Evolutionary conservation across 1,284 basidiomycete genomes (phyloP).

Genomic region (Ustilago curta): DNA sequence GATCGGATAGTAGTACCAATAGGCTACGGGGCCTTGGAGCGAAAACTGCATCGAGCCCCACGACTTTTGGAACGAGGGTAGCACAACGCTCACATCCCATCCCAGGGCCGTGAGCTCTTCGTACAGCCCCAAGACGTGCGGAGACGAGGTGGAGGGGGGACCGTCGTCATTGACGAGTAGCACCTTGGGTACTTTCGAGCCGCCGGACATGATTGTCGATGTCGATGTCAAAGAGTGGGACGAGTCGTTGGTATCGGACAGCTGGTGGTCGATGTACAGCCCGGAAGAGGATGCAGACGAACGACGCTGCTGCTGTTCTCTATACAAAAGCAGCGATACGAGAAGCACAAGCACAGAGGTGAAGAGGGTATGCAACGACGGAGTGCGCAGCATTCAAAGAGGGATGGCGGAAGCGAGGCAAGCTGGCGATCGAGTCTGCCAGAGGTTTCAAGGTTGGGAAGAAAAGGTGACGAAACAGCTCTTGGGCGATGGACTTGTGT

Average conservation of each 20-base stretch:
- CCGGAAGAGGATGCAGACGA: background rate
- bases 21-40: constrained; percentile 46
- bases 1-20: constrained; percentile 69
- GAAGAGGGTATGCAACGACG: constrained; percentile 31
- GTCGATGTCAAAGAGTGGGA: background rate
- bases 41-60: constrained; percentile 66
- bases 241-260: constrained; percentile 26
- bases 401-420: too few relatives aligned
- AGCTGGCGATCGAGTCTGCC: background rate
- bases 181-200: constrained; percentile 30
- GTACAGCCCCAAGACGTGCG: constrained; percentile 64
- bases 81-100: constrained; percentile 65
- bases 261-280: constrained; percentile 25
- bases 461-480: background rate
- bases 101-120: constrained; percentile 50
- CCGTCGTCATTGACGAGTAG: constrained; percentile 68
- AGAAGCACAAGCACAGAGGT: constrained; percentile 33
- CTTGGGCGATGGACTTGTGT: background rate
- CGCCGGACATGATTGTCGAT: constrained; percentile 7
- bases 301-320: constrained; percentile 15
- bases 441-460: background rate
- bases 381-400: constrained; percentile 13
- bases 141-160: constrained; percentile 60
- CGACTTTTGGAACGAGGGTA: constrained; percentile 61
- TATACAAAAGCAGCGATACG: constrained; percentile 26